Percentiles rank a stretch among this genome's conserved stretches.
Evolutionary conservation across 2,329 filamentous ascomycete genomes (phyloP).

Genomic region (Nothophoma quercina): DNA sequence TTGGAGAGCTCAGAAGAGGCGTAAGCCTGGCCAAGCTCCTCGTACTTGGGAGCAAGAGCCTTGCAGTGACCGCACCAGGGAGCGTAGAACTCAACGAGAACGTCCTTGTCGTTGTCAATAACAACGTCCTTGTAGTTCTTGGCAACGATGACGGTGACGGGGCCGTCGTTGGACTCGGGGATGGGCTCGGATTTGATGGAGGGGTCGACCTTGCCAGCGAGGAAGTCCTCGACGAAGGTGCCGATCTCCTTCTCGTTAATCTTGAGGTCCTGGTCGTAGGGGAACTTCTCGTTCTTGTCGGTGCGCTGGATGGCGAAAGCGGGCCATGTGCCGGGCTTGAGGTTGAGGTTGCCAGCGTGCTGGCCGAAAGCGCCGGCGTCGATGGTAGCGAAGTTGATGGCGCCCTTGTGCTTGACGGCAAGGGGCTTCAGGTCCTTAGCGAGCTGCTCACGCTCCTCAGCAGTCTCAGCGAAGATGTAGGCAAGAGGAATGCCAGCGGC

Average conservation of each 20-base stretch:
- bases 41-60: slow-evolving; percentile 72
- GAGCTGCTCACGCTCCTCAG: slow-evolving; percentile 85
- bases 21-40: slow-evolving; percentile 68
- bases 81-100: slow-evolving; percentile 97
- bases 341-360: slow-evolving; percentile 95
- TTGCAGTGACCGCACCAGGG: slow-evolving; percentile 81
- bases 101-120: slow-evolving; percentile 93
- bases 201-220: slow-evolving; percentile 86
- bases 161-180: slow-evolving; percentile 89
- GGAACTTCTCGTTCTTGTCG: slow-evolving; percentile 95
- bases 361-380: slow-evolving; percentile 94
- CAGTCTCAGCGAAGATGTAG: slow-evolving; percentile 95
- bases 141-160: slow-evolving; percentile 88
- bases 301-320: slow-evolving; percentile 98
- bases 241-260: slow-evolving; percentile 77
- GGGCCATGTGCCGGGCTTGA: slow-evolving; percentile 93
- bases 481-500: slow-evolving; percentile 87
- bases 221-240: slow-evolving; percentile 85
- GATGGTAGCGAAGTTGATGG: slow-evolving; percentile 97
- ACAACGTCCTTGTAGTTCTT: slow-evolving; percentile 93
- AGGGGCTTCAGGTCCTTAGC: slow-evolving; percentile 80
- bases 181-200: slow-evolving; percentile 99
- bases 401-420: slow-evolving; percentile 90
- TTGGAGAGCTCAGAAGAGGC: slow-evolving; percentile 58
- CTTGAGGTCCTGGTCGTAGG: slow-evolving; percentile 83